Evolutionary conservation across 2,329 filamentous ascomycete species (phyloP).

Genomic region (Colletotrichum sp.): DNA sequence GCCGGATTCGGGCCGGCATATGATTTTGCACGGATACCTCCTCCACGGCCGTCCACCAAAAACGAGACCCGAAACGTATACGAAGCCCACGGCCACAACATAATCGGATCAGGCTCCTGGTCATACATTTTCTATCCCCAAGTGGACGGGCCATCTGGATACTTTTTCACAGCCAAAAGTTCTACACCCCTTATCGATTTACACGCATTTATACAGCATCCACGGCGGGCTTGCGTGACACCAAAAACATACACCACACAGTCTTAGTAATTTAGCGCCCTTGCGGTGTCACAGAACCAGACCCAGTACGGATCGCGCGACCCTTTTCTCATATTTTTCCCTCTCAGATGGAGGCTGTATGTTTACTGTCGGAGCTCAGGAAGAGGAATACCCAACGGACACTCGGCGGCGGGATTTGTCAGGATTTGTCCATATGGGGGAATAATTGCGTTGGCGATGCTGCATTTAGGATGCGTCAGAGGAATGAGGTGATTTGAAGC

Average conservation of each 20-base stretch:
- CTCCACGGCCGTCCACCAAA: background rate
- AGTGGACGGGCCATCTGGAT: background rate
- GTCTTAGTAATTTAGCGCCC: conserved; percentile 1
- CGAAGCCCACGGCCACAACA: conserved; percentile 11
- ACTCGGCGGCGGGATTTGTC: conserved; percentile 9
- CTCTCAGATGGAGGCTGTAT: conserved; percentile 12
- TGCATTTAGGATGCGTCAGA: conserved; percentile 4
- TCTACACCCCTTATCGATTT: background rate
- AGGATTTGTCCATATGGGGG: conserved; percentile 2
- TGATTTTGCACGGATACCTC: conserved; percentile 3
- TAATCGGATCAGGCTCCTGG: background rate
- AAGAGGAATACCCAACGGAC: conserved; percentile 17
- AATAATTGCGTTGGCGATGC: conserved; percentile 1
- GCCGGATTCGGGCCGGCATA: background rate
- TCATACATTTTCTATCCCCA: background rate
- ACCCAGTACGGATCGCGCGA: background rate
- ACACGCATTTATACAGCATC: background rate
- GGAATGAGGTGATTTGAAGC: conserved; percentile 11
- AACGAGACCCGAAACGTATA: conserved; percentile 13
- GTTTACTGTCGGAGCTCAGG: conserved; percentile 7
- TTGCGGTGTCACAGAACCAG: background rate
- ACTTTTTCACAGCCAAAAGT: background rate
- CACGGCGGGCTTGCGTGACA: conserved; percentile 4
- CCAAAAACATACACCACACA: background rate
- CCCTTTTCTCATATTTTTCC: background rate